phyloP scores from a whole-genome alignment of 257 asterid species.

The Solanum infundibuliforme region DNA sequence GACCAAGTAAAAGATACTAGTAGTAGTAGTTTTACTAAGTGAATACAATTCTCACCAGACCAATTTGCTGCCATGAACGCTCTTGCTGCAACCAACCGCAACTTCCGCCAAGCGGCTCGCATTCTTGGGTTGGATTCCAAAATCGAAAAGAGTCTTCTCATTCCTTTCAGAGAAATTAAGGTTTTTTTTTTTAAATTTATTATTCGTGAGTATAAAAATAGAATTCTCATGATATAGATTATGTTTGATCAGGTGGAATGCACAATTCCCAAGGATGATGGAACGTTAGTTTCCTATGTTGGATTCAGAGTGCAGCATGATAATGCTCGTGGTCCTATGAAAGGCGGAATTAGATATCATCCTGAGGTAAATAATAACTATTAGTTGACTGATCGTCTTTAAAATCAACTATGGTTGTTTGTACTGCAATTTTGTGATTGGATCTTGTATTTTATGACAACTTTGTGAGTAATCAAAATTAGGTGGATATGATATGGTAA shows the following conservation, averaged over 20 bases:
- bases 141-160: not conserved
- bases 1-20: not conserved
- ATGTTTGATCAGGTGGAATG: conserved; percentile 57
- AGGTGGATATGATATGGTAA: not conserved
- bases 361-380: conserved; percentile 46
- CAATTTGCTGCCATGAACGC: not conserved
- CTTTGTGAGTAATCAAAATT: not conserved
- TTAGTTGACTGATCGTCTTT: not conserved
- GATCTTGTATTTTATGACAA: not conserved
- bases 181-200: not conserved
- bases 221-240: not conserved
- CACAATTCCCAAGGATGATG: conserved; percentile 89
- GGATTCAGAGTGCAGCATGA: conserved; percentile 96
- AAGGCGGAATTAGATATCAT: conserved; percentile 98
- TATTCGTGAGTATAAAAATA: too few species aligned
- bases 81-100: not conserved
- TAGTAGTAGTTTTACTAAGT: not conserved
- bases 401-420: not conserved
- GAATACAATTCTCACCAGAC: not conserved
- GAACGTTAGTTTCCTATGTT: conserved; percentile 66
- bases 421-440: not conserved
- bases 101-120: not conserved
- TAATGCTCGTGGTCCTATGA: conserved; percentile 97
- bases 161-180: not conserved
- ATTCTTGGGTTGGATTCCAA: not conserved